Evolutionary conservation across 306 rosid genomes (phyloP).

Genomic region (Abrus pulchellus): DNA sequence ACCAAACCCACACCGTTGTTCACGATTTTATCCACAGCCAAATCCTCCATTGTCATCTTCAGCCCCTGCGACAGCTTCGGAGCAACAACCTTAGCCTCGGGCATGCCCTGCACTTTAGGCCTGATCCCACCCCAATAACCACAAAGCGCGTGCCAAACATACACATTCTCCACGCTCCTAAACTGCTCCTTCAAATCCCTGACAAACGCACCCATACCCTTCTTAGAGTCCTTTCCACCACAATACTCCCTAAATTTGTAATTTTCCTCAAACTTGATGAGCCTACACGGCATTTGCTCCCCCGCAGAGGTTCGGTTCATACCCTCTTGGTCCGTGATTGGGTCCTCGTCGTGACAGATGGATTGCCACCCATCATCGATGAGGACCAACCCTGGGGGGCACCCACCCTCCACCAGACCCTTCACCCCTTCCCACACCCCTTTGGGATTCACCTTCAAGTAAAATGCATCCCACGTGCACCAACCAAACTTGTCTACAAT

Average conservation of each 20-base stretch:
- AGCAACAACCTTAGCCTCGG: conserved; percentile 56
- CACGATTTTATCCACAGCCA: conserved; percentile 78
- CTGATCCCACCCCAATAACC: conserved; percentile 88
- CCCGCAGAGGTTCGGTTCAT: conserved; percentile 65
- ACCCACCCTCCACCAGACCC: conserved; percentile 70
- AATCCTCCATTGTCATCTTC: conserved; percentile 69
- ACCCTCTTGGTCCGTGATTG: conserved; percentile 48
- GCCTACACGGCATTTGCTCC: conserved; percentile 80
- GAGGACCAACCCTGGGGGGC: conserved; percentile 77
- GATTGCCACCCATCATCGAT: conserved; percentile 91
- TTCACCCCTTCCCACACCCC: conserved; percentile 71
- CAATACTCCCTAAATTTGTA: conserved; percentile 61
- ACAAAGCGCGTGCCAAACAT: conserved; percentile 87
- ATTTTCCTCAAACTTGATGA: conserved; percentile 65
- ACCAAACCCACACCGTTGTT: conserved; percentile 73
- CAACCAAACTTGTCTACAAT: conserved; percentile 78
- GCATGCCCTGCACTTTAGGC: conserved; percentile 58
- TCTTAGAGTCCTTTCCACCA: conserved; percentile 18
- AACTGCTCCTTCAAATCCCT: conserved; percentile 73
- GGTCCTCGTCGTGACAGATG: conserved; percentile 63
- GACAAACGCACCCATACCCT: conserved; percentile 70
- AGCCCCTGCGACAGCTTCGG: conserved; percentile 62
- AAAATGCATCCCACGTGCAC: conserved; percentile 94
- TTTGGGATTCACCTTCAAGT: conserved; percentile 72
- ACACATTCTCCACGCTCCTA: conserved; percentile 65